These are phyloP conservation scores for Russula lepida DNA, from an alignment of 768 basidiomycete genomes.

Conservation along the genomic window DNA sequence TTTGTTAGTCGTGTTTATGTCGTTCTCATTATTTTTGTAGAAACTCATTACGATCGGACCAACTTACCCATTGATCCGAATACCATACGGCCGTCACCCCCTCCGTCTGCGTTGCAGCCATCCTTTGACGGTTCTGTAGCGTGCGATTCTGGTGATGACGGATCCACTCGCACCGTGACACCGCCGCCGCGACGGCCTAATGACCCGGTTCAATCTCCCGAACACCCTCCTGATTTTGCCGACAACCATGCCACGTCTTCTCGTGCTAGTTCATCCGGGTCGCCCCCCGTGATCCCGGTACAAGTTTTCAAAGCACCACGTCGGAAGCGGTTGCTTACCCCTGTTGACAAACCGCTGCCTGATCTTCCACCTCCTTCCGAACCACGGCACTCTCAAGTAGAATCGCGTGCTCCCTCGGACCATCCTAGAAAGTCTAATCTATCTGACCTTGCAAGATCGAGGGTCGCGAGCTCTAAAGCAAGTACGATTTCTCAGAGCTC, in stretches of 20 bases:
- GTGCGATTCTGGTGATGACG: constrained; percentile 24
- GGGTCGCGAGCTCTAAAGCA: constrained; percentile 27
- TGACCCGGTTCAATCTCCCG: constrained; percentile 32
- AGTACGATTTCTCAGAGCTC: constrained; percentile 48
- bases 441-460: constrained; percentile 56
- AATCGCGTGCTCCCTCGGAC: constrained; percentile 11
- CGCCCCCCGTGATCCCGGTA: constrained; percentile 11
- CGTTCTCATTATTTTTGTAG: constrained; percentile 2
- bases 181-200: constrained; percentile 31
- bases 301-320: constrained; percentile 15
- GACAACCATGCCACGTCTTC: constrained; percentile 42
- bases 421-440: constrained; percentile 50
- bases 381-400: constrained; percentile 15
- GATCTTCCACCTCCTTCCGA: constrained; percentile 28
- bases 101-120: constrained; percentile 50
- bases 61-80: constrained; percentile 39
- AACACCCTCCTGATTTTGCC: constrained; percentile 48
- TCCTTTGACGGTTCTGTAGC: constrained; percentile 8
- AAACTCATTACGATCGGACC: constrained; percentile 18
- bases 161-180: constrained; percentile 32
- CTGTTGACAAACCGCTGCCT: constrained; percentile 21
- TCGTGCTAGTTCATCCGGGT: constrained; percentile 4
- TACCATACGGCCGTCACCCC: constrained; percentile 54
- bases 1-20: not conserved
- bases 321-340: not conserved